A percentile compares a stretch with the other conserved stretches of the same genome.
Conservation (phyloP, 306 rosid species). For the Sechiopsis laciniata region DNA sequence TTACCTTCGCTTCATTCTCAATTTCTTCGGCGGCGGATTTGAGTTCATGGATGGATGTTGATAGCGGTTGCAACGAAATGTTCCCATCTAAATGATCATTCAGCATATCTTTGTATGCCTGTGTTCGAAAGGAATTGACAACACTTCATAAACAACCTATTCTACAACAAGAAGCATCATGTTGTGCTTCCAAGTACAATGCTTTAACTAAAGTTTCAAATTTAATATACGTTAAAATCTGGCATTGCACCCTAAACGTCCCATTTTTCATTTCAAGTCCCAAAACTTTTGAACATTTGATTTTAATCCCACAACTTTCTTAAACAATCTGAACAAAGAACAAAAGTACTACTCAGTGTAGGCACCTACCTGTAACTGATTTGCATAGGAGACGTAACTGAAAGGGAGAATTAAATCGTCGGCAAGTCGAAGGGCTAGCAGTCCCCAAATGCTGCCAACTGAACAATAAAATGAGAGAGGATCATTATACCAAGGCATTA, state of each 20-base stretch:
- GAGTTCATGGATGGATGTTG: constrained; percentile 58
- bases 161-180: not conserved
- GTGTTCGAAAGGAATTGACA: constrained; percentile 19
- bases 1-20: constrained; percentile 61
- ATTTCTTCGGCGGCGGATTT: constrained; percentile 55
- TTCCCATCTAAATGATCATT: constrained; percentile 40
- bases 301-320: constrained; percentile 8
- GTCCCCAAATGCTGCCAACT: constrained; percentile 95
- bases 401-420: constrained; percentile 75
- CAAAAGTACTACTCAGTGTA: not conserved
- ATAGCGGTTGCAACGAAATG: constrained; percentile 47
- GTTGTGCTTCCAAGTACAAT: not conserved
- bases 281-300: not conserved
- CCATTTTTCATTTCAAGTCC: not conserved
- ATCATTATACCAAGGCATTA: constrained; percentile 11
- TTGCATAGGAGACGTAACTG: constrained; percentile 55
- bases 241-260: not conserved
- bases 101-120: constrained; percentile 50
- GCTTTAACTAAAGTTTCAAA: not conserved
- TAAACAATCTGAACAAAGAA: not conserved
- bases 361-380: constrained; percentile 83
- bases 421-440: constrained; percentile 74
- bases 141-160: not conserved
- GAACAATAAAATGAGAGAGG: constrained; percentile 19
- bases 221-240: not conserved